Evolutionary conservation across 2,329 filamentous ascomycete genomes (phyloP), one percentile per base, ranked within the genome.

Genomic region (Epicoccum nigrum): DNA sequence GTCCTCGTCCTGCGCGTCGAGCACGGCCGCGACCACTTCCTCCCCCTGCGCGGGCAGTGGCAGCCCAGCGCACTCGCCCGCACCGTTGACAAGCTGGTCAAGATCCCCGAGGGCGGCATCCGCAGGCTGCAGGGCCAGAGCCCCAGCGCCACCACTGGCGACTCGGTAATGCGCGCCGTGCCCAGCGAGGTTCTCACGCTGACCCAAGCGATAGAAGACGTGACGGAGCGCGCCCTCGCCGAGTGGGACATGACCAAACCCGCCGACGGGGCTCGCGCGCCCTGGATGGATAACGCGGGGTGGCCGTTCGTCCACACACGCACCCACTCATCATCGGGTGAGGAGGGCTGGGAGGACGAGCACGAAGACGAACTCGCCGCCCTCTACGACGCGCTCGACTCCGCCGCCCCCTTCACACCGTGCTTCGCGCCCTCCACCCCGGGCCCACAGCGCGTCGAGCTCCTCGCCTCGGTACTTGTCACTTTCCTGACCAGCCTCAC

Each of bases 181-280:
- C 93, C 94, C 1, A 86, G 89, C 54, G 93, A 97, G 72, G 80
- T 97, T 7, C 95, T 96, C 74, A 87, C 87, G 68, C 83, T 99
- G 65, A 97, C 92, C 4, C 90, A 96, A 70, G 84, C 86, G 9
- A 81, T 96, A 71, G 83, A 86, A 65, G 79, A 82, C 61, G 69
- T 85, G 60, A 77, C 77, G 21, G 81, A 84, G 59, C 79, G 83
- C 27, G 79, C 82, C 9, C 72, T 85, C 20, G 84, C 83, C 7
- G 84, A 86, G 59, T 86, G 83, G 83, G 79, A 78, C 38, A 87
- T 86, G 84, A 81, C 77, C 21, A 76, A 77, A 44, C 64, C 69
- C 31, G 46, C 35, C 9, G 62, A 67, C 16, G 62, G 57, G 15
- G 61, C 68, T 21, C 66, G 58, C 20, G 76, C 80, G 23, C 82